phyloP scores from a whole-genome alignment of 371 early-diverging fungal genomes.

The Mucor sp. region DNA sequence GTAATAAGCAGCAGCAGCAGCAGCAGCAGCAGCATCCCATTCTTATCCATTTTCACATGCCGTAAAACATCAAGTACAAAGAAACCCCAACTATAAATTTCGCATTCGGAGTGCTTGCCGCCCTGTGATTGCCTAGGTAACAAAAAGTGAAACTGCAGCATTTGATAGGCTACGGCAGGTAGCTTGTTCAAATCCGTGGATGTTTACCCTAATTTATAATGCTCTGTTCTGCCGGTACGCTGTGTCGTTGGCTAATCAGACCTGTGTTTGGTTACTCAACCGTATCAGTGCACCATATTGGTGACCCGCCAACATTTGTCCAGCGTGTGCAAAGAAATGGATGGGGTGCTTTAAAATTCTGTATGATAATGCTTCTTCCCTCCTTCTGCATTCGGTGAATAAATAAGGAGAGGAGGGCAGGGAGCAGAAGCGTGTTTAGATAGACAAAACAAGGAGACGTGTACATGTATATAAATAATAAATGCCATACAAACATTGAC shows the following conservation, averaged over 20 bases:
- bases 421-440: background rate
- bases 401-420: background rate
- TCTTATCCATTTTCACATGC: conserved; percentile 3
- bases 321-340: background rate
- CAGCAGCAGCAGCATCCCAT: too few relatives aligned
- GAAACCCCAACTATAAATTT: conserved; percentile 5
- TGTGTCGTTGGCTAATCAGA: background rate
- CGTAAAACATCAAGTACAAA: background rate
- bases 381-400: background rate
- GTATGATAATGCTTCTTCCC: background rate
- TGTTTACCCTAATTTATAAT: background rate
- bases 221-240: background rate
- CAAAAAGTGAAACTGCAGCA: background rate
- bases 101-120: background rate
- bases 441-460: background rate
- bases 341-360: background rate
- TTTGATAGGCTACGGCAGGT: background rate
- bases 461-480: too few relatives aligned
- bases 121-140: background rate
- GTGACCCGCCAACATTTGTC: background rate
- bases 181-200: background rate
- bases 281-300: conserved; percentile 1
- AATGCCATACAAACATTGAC: background rate
- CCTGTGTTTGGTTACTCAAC: background rate
- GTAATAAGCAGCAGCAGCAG: background rate